These are phyloP conservation scores for Leptomonas pyrrhocoris DNA, from an alignment of 208 protist species.

Conservation along the genomic window DNA sequence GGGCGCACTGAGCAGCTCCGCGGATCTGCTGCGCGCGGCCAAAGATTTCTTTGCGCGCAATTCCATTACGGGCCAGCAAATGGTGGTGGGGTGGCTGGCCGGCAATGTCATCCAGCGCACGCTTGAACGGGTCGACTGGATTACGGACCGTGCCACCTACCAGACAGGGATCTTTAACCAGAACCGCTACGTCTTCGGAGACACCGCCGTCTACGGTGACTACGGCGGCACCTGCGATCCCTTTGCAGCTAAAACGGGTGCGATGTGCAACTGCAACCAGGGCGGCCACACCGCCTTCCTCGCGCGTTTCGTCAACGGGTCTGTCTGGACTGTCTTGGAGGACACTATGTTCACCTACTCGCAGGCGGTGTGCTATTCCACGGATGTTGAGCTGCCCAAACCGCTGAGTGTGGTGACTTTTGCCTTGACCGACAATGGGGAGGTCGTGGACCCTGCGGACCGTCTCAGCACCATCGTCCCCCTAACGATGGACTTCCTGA, in stretches of 20 bases:
- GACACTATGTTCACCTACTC: constrained; percentile 6
- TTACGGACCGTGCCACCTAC: constrained; percentile 19
- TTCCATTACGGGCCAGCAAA: constrained; percentile 27
- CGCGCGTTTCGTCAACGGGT: not conserved
- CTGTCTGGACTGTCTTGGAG: not conserved
- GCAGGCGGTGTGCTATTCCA: constrained; percentile 21
- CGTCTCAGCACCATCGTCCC: not conserved
- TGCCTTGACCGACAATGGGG: not conserved
- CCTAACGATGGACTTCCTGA: not conserved
- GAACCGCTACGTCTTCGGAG: constrained; percentile 54
- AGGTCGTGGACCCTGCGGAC: no score
- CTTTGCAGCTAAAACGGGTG: constrained; percentile 22
- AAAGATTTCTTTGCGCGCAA: constrained; percentile 22
- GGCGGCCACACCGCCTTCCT: constrained; percentile 11
- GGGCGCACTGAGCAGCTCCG: not conserved
- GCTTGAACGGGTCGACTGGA: constrained; percentile 16
- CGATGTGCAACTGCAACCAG: constrained; percentile 49
- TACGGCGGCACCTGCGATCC: constrained; percentile 44
- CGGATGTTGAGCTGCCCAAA: not conserved
- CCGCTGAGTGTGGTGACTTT: constrained; percentile 1
- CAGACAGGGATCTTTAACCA: constrained; percentile 40
- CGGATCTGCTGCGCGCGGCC: no score
- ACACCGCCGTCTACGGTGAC: constrained; percentile 60
- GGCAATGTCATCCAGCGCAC: constrained; percentile 33
- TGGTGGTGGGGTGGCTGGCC: constrained; percentile 49